phyloP scores from a whole-genome alignment of 371 early-diverging fungal species.

The Catenaria anguillulae region DNA sequence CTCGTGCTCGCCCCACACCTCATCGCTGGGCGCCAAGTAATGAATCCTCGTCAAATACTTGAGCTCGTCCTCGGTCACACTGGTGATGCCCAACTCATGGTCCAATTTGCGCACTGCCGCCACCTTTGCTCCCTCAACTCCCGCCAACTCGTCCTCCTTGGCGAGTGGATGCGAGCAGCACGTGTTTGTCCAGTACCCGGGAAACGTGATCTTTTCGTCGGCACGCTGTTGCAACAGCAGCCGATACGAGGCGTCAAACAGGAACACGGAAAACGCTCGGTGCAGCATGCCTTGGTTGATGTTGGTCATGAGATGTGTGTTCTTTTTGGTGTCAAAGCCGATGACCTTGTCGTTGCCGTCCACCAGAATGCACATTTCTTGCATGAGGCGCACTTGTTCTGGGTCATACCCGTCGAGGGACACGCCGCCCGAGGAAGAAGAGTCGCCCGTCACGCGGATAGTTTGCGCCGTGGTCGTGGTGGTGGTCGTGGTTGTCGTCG shows the following conservation, averaged over 20 bases:
- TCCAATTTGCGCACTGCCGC: constrained; percentile 84
- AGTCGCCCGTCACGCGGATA: no score
- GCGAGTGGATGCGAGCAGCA: constrained; percentile 94
- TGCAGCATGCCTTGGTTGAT: constrained; percentile 78
- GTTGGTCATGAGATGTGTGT: constrained; percentile 81
- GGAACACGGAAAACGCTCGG: constrained; percentile 91
- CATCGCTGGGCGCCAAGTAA: constrained; percentile 84
- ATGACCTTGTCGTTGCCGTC: constrained; percentile 69
- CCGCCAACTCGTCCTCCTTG: constrained; percentile 63
- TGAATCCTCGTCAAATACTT: constrained; percentile 83
- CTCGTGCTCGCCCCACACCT: constrained; percentile 95
- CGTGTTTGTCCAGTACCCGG: constrained; percentile 89
- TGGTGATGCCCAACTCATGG: constrained; percentile 86
- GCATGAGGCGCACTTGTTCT: constrained; percentile 60
- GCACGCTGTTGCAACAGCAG: constrained; percentile 89
- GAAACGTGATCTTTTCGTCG: constrained; percentile 92
- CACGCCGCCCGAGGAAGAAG: no score
- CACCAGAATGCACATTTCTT: constrained; percentile 89
- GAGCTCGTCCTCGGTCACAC: constrained; percentile 66
- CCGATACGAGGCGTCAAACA: constrained; percentile 57
- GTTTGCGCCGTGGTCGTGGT: no score
- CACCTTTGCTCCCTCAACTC: constrained; percentile 40
- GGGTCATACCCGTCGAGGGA: neutral
- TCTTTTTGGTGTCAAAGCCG: constrained; percentile 78
- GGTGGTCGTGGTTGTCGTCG: no score